Conservation (phyloP, 1,139 yeast species). For the Taphrina sp. region DNA sequence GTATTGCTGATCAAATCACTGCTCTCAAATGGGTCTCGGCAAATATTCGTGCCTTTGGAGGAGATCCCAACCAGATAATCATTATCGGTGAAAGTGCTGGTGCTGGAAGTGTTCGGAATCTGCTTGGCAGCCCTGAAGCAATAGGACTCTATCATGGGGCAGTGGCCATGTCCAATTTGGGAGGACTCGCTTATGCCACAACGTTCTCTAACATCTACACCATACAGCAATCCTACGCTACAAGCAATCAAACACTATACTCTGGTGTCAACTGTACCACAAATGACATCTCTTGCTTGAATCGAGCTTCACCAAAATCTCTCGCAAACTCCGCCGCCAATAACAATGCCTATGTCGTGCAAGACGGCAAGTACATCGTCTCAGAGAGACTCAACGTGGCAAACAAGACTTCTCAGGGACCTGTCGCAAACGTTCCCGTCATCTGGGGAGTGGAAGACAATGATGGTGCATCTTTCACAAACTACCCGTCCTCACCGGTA, state of each 20-base stretch:
- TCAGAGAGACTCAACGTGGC: no score
- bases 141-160: slow-evolving; percentile 33
- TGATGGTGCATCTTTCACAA: background rate
- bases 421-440: background rate
- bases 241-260: no score
- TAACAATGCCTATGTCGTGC: background rate
- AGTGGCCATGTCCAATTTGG: background rate
- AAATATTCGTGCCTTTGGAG: slow-evolving; percentile 45
- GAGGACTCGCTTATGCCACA: background rate
- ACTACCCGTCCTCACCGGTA: background rate
- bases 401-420: no score
- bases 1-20: slow-evolving; percentile 43
- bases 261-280: no score
- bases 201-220: background rate
- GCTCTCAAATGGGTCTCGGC: slow-evolving; percentile 46
- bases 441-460: background rate
- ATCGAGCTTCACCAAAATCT: background rate
- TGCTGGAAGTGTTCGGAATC: no score
- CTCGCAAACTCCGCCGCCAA: background rate
- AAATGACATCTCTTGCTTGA: background rate
- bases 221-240: background rate
- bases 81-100: slow-evolving; percentile 48
- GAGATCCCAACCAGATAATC: slow-evolving; percentile 44
- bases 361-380: background rate
- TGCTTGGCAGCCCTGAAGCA: slow-evolving; percentile 39